These are phyloP conservation scores for Cephalotrichum gorgonifer DNA, from an alignment of 2,329 filamentous ascomycete genomes.

Conservation along the genomic window DNA sequence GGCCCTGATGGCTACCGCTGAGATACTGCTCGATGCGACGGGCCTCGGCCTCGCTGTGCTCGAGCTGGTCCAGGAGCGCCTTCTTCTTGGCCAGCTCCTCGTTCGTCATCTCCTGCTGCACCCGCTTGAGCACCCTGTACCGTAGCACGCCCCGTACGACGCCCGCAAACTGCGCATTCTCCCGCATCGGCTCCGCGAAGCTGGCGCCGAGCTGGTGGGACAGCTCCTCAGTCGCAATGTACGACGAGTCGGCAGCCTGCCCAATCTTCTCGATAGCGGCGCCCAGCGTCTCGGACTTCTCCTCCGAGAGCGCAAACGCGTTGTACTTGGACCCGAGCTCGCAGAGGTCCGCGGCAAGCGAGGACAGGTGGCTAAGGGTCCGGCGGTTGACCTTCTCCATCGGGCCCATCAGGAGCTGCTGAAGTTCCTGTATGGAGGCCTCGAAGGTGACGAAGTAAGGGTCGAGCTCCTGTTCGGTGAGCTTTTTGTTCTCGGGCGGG, in stretches of 20 bases:
- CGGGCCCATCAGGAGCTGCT: constrained; percentile 76
- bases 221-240: constrained; percentile 89
- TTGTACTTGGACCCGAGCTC: constrained; percentile 95
- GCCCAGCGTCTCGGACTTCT: constrained; percentile 67
- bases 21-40: constrained; percentile 91
- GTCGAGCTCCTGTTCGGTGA: constrained; percentile 85
- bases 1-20: constrained; percentile 56
- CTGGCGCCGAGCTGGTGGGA: constrained; percentile 80
- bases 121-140: constrained; percentile 84
- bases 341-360: constrained; percentile 76
- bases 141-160: constrained; percentile 82
- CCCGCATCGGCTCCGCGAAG: constrained; percentile 95
- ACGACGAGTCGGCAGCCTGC: constrained; percentile 90
- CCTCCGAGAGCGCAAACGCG: constrained; percentile 89
- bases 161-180: constrained; percentile 93
- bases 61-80: constrained; percentile 72
- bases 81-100: constrained; percentile 88
- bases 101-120: constrained; percentile 94
- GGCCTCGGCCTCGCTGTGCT: constrained; percentile 86
- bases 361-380: constrained; percentile 74
- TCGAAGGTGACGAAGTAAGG: constrained; percentile 95
- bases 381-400: constrained; percentile 96
- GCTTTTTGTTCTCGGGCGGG: constrained; percentile 62
- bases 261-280: constrained; percentile 90
- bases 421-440: constrained; percentile 80